Evolutionary conservation across 192 early-diverging fungal species (phyloP).

Genomic region (Chytriomyces hyalinus): DNA sequence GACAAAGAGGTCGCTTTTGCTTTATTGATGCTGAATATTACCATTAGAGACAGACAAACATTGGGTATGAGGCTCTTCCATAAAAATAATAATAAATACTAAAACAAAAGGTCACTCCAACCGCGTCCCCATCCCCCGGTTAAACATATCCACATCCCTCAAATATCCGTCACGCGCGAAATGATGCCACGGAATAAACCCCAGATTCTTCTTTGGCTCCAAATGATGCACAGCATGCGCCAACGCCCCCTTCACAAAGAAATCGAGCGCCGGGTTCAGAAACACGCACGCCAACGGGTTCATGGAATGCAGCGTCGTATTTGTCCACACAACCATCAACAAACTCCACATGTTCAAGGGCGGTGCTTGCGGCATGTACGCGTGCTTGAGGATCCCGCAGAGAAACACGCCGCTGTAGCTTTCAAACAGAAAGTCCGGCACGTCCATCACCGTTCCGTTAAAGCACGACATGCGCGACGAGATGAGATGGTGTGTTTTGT

Average conservation of each 20-base stretch:
- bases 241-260: neutral
- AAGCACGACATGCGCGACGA: neutral
- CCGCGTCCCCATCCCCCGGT: neutral
- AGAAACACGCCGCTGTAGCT: neutral
- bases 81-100: neutral
- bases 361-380: neutral
- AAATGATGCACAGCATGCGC: neutral
- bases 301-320: neutral
- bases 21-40: neutral
- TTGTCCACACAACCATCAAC: neutral
- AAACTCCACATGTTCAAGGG: neutral
- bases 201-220: neutral
- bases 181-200: constrained; percentile 4
- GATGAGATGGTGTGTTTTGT: neutral
- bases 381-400: neutral
- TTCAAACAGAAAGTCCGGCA: neutral
- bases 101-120: neutral
- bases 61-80: neutral
- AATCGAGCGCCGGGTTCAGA: neutral
- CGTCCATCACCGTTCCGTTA: neutral
- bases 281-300: neutral
- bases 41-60: neutral
- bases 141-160: neutral
- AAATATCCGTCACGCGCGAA: neutral
- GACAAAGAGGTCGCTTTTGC: neutral